phyloP scores from a whole-genome alignment of 2,329 filamentous ascomycete species.

The Alternaria sp. region DNA sequence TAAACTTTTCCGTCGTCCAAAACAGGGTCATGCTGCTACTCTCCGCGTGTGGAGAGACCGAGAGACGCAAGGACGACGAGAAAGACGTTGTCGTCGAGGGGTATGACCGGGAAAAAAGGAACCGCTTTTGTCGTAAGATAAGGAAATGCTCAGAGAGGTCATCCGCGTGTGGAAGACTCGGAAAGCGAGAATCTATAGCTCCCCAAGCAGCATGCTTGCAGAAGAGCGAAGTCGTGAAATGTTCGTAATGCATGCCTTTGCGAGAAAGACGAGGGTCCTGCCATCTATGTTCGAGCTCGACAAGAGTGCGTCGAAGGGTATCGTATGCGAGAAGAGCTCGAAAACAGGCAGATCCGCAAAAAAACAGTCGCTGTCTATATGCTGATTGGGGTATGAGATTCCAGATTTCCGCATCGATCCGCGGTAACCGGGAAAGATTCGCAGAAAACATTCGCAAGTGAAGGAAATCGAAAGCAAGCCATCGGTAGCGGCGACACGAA shows the following conservation, averaged over 20 bases:
- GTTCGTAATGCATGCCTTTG: constrained; percentile 49
- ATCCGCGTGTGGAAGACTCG: constrained; percentile 47
- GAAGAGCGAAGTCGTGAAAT: constrained; percentile 48
- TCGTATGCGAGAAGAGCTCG: constrained; percentile 49
- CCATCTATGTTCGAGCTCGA: constrained; percentile 48
- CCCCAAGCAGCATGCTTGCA: constrained; percentile 51
- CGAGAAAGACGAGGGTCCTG: constrained; percentile 40
- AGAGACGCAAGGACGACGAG: constrained; percentile 40
- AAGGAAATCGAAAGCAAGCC: constrained; percentile 32
- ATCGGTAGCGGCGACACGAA: constrained; percentile 25
- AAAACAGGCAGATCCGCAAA: constrained; percentile 50
- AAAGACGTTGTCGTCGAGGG: constrained; percentile 35
- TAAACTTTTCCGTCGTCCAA: constrained; percentile 44
- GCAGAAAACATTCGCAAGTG: constrained; percentile 42
- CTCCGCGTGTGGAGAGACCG: constrained; percentile 32
- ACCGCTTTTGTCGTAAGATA: constrained; percentile 47
- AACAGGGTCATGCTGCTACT: constrained; percentile 32
- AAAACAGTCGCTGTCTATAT: constrained; percentile 60
- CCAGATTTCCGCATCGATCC: constrained; percentile 49
- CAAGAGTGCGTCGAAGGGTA: constrained; percentile 44
- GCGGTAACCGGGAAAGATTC: constrained; percentile 43
- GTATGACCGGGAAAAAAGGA: constrained; percentile 46
- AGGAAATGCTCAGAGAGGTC: constrained; percentile 38
- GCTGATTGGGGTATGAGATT: constrained; percentile 57
- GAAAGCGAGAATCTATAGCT: constrained; percentile 50